phyloP scores from a whole-genome alignment of 2,329 filamentous ascomycete species.

The Penicillium palitans region DNA sequence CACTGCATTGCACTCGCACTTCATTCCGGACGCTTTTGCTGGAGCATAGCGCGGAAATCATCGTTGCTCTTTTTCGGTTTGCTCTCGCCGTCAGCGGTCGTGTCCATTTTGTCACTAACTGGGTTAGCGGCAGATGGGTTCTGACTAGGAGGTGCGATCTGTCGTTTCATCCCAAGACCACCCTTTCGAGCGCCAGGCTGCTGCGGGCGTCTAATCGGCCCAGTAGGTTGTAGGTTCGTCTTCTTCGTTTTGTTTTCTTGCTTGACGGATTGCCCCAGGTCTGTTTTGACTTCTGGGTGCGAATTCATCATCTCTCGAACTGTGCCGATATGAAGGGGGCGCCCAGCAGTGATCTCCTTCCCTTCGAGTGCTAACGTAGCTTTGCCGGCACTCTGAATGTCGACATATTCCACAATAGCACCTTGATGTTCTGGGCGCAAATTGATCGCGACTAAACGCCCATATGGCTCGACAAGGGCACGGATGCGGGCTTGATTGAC shows the following conservation, averaged over 20 bases:
- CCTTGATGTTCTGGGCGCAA: constrained; percentile 80
- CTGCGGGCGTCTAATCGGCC: constrained; percentile 47
- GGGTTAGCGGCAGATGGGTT: background rate
- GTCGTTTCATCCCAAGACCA: constrained; percentile 52
- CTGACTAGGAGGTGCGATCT: constrained; percentile 24
- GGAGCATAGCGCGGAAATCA: constrained; percentile 58
- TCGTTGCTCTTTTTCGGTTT: constrained; percentile 55
- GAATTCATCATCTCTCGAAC: constrained; percentile 53
- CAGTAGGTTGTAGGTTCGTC: constrained; percentile 32
- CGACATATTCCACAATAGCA: constrained; percentile 79
- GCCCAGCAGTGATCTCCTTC: constrained; percentile 46
- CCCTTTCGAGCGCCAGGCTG: constrained; percentile 47
- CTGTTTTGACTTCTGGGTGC: constrained; percentile 43
- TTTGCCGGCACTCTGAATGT: constrained; percentile 68
- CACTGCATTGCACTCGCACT: constrained; percentile 22
- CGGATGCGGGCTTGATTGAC: constrained; percentile 84
- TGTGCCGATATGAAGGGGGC: constrained; percentile 50
- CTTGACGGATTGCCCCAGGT: constrained; percentile 35
- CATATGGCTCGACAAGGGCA: constrained; percentile 68
- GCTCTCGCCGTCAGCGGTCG: constrained; percentile 31
- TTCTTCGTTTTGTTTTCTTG: constrained; percentile 40
- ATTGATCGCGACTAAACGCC: constrained; percentile 71
- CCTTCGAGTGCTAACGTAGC: constrained; percentile 50
- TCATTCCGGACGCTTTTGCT: constrained; percentile 39
- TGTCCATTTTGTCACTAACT: constrained; percentile 26